A percentile compares a stretch with the other conserved stretches of the same genome.
phyloP scores from a whole-genome alignment of 306 rosid genomes.

The Sophora flavescens region DNA sequence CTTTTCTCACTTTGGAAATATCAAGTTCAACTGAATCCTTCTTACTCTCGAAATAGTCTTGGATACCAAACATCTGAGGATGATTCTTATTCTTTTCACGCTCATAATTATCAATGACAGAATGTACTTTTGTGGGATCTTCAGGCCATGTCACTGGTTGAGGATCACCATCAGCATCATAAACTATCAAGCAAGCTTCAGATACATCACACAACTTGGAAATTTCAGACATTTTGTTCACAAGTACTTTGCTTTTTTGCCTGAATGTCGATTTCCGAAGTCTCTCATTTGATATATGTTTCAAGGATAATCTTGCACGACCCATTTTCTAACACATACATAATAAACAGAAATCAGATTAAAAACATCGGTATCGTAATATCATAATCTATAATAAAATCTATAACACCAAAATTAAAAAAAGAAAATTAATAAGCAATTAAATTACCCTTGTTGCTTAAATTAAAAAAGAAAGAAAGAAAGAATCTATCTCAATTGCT shows the following conservation, averaged over 20 bases:
- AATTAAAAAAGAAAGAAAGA: no score
- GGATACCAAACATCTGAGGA: not conserved
- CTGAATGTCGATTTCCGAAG: not conserved
- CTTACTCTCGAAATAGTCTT: constrained; percentile 25
- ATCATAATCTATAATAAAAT: not conserved
- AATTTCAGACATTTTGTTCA: constrained; percentile 21
- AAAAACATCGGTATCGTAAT: not conserved
- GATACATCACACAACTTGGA: not conserved
- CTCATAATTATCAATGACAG: not conserved
- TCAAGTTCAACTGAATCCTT: constrained; percentile 24
- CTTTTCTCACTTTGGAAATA: constrained; percentile 18
- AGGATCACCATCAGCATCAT: not conserved
- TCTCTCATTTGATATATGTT: not conserved
- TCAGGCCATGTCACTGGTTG: not conserved
- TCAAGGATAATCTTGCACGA: not conserved
- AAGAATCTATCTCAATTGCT: no score
- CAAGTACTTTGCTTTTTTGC: constrained; percentile 30
- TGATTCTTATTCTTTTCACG: not conserved
- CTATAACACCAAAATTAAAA: not conserved
- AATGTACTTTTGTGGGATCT: not conserved
- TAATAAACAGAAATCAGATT: not conserved
- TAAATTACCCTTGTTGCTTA: not conserved
- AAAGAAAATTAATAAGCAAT: not conserved
- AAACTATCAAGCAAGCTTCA: constrained; percentile 19
- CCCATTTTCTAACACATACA: constrained; percentile 35